Conservation (phyloP, 169 alveolate genomes). For the Plasmodium fragile region DNA sequence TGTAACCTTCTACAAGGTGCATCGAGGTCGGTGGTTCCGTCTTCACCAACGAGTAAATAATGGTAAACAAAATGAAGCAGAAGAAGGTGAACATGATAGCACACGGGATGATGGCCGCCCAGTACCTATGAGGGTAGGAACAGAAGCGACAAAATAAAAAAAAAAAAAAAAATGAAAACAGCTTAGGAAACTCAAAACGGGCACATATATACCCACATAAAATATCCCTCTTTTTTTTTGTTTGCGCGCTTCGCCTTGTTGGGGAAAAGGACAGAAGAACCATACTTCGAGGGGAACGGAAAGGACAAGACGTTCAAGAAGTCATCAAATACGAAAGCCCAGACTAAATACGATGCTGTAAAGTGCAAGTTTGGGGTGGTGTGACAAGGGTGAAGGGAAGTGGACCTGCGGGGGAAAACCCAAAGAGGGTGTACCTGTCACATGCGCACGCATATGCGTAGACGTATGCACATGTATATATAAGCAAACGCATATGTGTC, state of each 20-base stretch:
- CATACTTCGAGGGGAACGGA: constrained; percentile 71
- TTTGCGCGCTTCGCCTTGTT: neutral
- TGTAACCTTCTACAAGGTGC: constrained; percentile 49
- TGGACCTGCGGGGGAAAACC: neutral
- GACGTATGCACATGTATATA: neutral
- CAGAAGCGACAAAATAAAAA: neutral
- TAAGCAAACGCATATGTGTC: neutral
- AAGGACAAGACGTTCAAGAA: constrained; percentile 13
- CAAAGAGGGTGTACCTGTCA: neutral
- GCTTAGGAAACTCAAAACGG: neutral
- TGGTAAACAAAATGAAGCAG: constrained; percentile 43
- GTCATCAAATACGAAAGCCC: constrained; percentile 71
- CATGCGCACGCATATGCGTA: neutral
- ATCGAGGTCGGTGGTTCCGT: constrained; percentile 59
- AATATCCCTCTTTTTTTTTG: neutral
- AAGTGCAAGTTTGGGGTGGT: neutral
- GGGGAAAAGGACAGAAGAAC: neutral
- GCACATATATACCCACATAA: neutral
- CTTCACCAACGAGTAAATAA: constrained; percentile 40
- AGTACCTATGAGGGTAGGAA: constrained; percentile 20
- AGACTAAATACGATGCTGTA: constrained; percentile 38
- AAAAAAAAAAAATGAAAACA: neutral
- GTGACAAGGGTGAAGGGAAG: neutral
- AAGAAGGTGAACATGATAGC: constrained; percentile 24
- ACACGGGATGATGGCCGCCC: constrained; percentile 70